phyloP scores from a whole-genome alignment of 495 filamentous ascomycete species.

The Annulohypoxylon stygium region DNA sequence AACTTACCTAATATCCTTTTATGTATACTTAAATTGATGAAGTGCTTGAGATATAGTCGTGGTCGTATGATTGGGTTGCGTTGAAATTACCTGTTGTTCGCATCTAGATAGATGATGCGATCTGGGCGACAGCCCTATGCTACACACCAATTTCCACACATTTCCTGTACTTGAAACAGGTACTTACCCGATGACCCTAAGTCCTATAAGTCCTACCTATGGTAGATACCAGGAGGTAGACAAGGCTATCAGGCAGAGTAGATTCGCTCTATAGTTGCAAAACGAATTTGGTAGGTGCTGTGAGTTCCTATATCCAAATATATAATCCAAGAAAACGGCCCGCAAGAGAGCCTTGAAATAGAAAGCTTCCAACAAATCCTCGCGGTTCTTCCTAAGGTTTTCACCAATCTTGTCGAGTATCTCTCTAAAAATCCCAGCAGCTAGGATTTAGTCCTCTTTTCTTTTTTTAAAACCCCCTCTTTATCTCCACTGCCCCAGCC shows the following conservation, averaged over 20 bases:
- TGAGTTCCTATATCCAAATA: neutral
- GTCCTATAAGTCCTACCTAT: neutral
- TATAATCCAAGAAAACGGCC: neutral
- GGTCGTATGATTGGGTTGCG: constrained; percentile 2
- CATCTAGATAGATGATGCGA: constrained; percentile 5
- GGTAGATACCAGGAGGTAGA: neutral
- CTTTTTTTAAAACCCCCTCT: constrained; percentile 13
- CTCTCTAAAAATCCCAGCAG: neutral
- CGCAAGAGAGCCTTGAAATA: neutral
- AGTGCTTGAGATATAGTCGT: neutral
- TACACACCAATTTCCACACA: neutral
- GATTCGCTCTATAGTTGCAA: neutral
- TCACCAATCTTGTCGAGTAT: neutral
- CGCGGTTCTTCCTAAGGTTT: neutral
- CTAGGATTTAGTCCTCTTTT: neutral
- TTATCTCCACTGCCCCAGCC: neutral
- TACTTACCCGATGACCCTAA: too few relatives aligned
- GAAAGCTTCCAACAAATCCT: neutral
- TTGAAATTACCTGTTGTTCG: neutral
- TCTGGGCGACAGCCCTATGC: neutral
- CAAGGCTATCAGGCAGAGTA: neutral
- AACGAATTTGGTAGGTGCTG: neutral
- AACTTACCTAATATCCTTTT: neutral
- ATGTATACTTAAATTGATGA: neutral
- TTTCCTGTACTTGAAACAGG: neutral